phyloP scores from a whole-genome alignment of 2,329 filamentous ascomycete genomes.

The Intubia oerlemansii region DNA sequence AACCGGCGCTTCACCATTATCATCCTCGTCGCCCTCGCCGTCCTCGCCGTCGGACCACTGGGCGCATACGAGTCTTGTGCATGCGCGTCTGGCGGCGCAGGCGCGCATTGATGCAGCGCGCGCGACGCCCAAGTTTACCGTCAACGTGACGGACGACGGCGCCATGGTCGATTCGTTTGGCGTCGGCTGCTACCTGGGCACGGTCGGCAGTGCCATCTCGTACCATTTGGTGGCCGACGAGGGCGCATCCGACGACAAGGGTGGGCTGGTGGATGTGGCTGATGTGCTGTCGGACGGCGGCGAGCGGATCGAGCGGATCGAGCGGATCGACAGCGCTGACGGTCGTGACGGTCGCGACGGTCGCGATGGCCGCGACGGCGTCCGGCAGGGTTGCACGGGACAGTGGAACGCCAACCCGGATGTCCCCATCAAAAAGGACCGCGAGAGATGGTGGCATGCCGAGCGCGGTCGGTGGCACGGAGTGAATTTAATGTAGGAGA shows the following conservation, averaged over 20 bases:
- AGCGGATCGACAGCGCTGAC: constrained; percentile 2
- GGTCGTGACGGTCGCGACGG: constrained; percentile 8
- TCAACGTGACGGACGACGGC: constrained; percentile 36
- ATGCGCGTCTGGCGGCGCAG: constrained; percentile 42
- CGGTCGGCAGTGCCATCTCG: constrained; percentile 31
- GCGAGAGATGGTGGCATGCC: constrained; percentile 15
- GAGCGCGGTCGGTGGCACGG: constrained; percentile 14
- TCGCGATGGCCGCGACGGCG: constrained; percentile 1
- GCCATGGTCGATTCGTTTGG: constrained; percentile 27
- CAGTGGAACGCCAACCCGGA: constrained; percentile 13
- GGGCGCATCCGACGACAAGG: constrained; percentile 32
- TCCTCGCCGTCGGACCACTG: too few relatives aligned
- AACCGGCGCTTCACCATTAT: too few relatives aligned
- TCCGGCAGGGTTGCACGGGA: constrained; percentile 11
- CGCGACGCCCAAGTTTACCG: constrained; percentile 28
- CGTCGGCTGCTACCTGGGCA: constrained; percentile 40
- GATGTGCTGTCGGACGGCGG: constrained; percentile 24
- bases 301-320: constrained; percentile 1
- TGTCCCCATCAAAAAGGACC: constrained; percentile 14
- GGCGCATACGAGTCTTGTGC: too few relatives aligned
- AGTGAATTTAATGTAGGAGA: constrained; percentile 4
- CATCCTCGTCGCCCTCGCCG: background rate
- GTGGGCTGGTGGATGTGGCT: constrained; percentile 29
- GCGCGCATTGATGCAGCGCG: constrained; percentile 37
- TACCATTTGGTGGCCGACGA: constrained; percentile 39